These are phyloP conservation scores for Globisporangium ultimum DNA, from an alignment of 352 stramenopile genomes.

Conservation along the genomic window DNA sequence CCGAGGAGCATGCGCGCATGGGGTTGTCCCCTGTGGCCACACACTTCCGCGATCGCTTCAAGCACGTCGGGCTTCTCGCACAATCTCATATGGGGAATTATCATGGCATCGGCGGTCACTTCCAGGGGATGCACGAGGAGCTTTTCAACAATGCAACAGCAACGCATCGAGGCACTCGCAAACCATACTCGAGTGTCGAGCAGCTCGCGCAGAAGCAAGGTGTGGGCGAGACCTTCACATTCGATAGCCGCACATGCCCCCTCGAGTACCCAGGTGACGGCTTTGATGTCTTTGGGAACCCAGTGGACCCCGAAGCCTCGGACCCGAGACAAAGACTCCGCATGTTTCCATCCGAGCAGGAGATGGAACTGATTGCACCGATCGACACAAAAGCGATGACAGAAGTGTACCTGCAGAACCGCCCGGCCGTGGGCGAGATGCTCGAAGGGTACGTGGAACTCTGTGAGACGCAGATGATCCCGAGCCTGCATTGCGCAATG, in stretches of 20 bases:
- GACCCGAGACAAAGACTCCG: conserved; percentile 12
- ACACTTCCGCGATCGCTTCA: conserved; percentile 67
- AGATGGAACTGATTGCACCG: conserved; percentile 53
- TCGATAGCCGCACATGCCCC: conserved; percentile 19
- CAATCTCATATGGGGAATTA: conserved; percentile 33
- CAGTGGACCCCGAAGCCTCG: conserved; percentile 19
- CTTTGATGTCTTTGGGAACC: conserved; percentile 31
- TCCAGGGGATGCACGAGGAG: conserved; percentile 53
- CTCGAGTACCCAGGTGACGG: conserved; percentile 29
- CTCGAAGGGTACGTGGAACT: conserved; percentile 64
- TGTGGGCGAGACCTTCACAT: neutral
- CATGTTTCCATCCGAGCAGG: conserved; percentile 43
- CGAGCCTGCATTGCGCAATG: conserved; percentile 37
- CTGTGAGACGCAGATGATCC: conserved; percentile 44
- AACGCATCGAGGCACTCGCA: neutral
- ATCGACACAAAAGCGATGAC: conserved; percentile 55
- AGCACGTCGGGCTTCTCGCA: conserved; percentile 47
- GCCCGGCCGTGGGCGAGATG: conserved; percentile 60
- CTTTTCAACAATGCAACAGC: conserved; percentile 14
- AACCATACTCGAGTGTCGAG: conserved; percentile 12
- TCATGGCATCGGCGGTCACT: conserved; percentile 62
- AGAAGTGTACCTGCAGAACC: conserved; percentile 61
- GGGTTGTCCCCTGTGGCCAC: conserved; percentile 42
- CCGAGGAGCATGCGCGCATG: conserved; percentile 35
- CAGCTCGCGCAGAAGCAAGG: conserved; percentile 20